These are phyloP conservation scores for Albugo candida DNA, from an alignment of 352 stramenopile genomes.

Conservation along the genomic window DNA sequence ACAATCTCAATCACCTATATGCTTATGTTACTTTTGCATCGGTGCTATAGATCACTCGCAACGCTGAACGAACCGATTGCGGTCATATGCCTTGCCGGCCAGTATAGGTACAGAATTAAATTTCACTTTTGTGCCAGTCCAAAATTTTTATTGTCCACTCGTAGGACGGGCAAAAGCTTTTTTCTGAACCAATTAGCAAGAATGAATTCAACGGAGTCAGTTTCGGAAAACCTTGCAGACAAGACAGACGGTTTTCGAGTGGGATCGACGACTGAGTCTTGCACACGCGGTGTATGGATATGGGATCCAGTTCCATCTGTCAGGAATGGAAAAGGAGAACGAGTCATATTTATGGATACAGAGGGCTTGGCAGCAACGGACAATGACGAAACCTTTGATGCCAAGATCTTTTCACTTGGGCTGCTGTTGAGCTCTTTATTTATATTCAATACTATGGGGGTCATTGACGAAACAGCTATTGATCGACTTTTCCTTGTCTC, in stretches of 20 bases:
- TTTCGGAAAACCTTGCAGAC: background rate
- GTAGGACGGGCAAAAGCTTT: slow-evolving; percentile 72
- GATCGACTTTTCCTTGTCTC: slow-evolving; percentile 71
- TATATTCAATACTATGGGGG: slow-evolving; percentile 77
- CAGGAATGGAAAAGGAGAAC: slow-evolving; percentile 32
- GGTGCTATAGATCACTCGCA: slow-evolving; percentile 29
- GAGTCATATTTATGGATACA: slow-evolving; percentile 69
- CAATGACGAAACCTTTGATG: slow-evolving; percentile 76
- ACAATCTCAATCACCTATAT: background rate
- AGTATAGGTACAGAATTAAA: slow-evolving; percentile 31
- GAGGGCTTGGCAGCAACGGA: slow-evolving; percentile 70
- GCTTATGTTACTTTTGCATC: background rate
- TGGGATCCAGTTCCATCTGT: slow-evolving; percentile 39
- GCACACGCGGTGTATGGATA: slow-evolving; percentile 71
- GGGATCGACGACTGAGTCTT: slow-evolving; percentile 66
- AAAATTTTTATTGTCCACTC: background rate
- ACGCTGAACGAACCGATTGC: slow-evolving; percentile 41
- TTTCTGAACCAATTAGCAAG: slow-evolving; percentile 67
- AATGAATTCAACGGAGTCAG: background rate
- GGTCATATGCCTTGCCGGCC: slow-evolving; percentile 58
- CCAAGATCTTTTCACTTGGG: slow-evolving; percentile 73
- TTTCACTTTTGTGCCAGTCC: background rate
- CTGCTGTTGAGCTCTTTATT: slow-evolving; percentile 66
- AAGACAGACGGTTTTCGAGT: slow-evolving; percentile 32
- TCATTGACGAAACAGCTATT: slow-evolving; percentile 75